Evolutionary conservation across 2,329 filamentous ascomycete genomes (phyloP), one percentile per base, ranked within the genome.

Genomic region (Pleoardoris graminearum): DNA sequence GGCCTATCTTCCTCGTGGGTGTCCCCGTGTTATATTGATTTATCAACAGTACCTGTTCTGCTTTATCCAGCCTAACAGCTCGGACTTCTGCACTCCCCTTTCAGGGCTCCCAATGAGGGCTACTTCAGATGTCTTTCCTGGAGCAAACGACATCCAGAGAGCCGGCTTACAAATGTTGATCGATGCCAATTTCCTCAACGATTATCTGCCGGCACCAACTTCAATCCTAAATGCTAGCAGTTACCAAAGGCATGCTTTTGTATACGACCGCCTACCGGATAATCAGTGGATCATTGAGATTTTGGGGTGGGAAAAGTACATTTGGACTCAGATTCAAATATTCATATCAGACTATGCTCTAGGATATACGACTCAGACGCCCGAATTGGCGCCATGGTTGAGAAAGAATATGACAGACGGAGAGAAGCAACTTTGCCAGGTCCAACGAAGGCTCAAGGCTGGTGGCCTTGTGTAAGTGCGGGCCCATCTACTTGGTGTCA

Each of bases 201-300:
- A n/a, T n/a, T n/a, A n/a, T n/a, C n/a, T n/a, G n/a, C n/a, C n/a
- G n/a, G n/a, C n/a, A n/a, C n/a, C n/a, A n/a, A n/a, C n/a, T 33
- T 33, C 11, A 33, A 16, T 6, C 30, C n/a, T 12, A 33, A 33
- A 12, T 7, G 7, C 30, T 33, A 33, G 30, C 30, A 7, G 30
- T 7, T 5, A n/a, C n/a, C n/a, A n/a, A 12, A 12, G 11, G 30
- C 11, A 16, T 6, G 11, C 11, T 12, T 5, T 7, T 5, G 7
- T 6, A 16, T 33, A 12, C 10, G 7, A 6, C 4, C 30, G 7
- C 38, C n/a, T 59, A 3, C 58, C 56, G 27, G 21, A 49, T 32
- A 48, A 61, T 27, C 56, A 61, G 32, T 61, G 56, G 58, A 30
- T 43, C 17, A 35, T 10, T 2, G 58, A 61, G 22, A 11, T 57